Base-by-base conservation (phyloP, 306 rosid genomes). In the Rosa chinensis region DNA sequence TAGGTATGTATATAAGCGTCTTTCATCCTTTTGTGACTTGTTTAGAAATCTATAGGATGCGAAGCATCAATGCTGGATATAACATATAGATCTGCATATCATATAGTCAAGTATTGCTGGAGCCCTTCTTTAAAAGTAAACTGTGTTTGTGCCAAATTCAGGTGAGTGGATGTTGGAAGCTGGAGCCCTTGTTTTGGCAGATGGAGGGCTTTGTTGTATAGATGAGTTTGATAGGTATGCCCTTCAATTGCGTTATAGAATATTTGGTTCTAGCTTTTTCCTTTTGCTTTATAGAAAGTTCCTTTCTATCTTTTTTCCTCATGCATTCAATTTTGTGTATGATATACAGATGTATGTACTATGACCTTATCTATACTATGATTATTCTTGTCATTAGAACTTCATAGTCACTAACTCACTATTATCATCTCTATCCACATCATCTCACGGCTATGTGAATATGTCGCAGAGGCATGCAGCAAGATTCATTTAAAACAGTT, bases 131-230 rank as follows among this genome's bases (percentile, higher is more conserved):
- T 32, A 71, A 62, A 16, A 35, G 45, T 50, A 37, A 53, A 49
- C 42, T 72, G 43, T 35, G 69, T 55, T 77, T 79, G 47, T 71
- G 81, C 71, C 72, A 79, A 82, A 75, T 72, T 48, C 39, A 94
- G 99, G 99, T 13, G 97, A 94, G 88, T 92, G 99, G 97, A 89
- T 94, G 99, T 80, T 94, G 89, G 99, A 92, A 86, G 99, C 97
- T 77, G 97, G 99, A 58, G 99, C 99, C 67, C 99, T 94, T 84
- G 99, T 94, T 85, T 84, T 94, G 73, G 97, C 99, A 50, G 99
- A 92, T 84, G 99, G 99, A 78, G 97, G 99, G 64, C 82, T 94
- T 85, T 94, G 99, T 84, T 94, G 99, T 85, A 94, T 94, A 72
- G 99, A 94, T 48, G 99, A 94, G 89, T 93, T 94, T 82, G 97